Conservation (phyloP, 805 yeast genomes). For the Danielia oregonensis region DNA sequence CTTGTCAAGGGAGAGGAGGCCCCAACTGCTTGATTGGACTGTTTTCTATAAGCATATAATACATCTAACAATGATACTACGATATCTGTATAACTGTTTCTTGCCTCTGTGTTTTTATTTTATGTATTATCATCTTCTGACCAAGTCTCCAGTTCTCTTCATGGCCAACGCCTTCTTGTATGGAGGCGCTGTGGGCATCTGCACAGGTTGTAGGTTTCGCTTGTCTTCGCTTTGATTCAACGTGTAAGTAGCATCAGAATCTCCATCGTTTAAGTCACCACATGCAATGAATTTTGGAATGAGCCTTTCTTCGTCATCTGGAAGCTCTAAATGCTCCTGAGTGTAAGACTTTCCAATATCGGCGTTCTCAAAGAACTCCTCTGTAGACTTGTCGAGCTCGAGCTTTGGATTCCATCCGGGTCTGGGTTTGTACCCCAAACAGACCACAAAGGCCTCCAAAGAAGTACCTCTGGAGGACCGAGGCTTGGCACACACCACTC, state of each 20-base stretch:
- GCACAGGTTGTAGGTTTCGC: constrained; percentile 82
- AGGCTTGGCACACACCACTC: constrained; percentile 93
- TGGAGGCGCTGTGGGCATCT: constrained; percentile 95
- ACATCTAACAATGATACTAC: constrained; percentile 3
- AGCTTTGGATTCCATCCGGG: constrained; percentile 76
- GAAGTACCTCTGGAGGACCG: constrained; percentile 94
- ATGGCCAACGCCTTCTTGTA: constrained; percentile 87
- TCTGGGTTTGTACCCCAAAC: constrained; percentile 82
- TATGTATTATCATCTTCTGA: constrained; percentile 1
- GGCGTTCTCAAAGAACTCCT: constrained; percentile 72
- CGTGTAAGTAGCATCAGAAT: constrained; percentile 92
- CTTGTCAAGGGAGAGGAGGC: constrained; percentile 34
- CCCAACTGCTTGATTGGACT: constrained; percentile 7
- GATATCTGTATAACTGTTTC: constrained; percentile 69
- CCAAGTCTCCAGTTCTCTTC: constrained; percentile 65
- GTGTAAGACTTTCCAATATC: constrained; percentile 53
- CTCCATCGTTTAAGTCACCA: constrained; percentile 84
- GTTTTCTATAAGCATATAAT: not conserved
- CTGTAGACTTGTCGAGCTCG: constrained; percentile 59
- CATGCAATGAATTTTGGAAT: constrained; percentile 95
- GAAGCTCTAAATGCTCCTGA: constrained; percentile 44
- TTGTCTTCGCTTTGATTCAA: constrained; percentile 38
- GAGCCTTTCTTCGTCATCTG: constrained; percentile 56
- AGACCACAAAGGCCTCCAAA: constrained; percentile 89
- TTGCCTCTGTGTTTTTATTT: constrained; percentile 83